Evolutionary conservation across 2,329 filamentous ascomycete genomes (phyloP).

Genomic region (Diaporthe ilicicola): DNA sequence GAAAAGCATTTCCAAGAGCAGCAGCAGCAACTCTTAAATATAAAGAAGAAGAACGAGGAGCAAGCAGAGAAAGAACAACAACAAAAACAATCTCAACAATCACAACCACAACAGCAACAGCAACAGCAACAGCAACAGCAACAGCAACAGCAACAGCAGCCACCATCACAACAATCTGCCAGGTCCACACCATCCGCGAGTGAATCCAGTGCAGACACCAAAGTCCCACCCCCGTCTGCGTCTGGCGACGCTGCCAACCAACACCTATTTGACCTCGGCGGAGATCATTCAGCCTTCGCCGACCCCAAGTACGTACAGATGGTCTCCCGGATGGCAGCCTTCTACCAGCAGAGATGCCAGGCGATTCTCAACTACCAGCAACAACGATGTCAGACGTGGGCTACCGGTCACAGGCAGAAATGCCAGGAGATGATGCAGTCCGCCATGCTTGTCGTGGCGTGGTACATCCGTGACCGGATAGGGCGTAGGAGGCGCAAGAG

Average conservation of each 20-base stretch:
- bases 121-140: conserved; percentile 27
- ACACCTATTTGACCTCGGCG: conserved; percentile 16
- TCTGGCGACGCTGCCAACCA: conserved; percentile 23
- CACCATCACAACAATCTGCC: conserved; percentile 7
- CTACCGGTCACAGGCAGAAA: conserved; percentile 54
- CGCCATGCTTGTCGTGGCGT: conserved; percentile 58
- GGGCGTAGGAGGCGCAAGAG: conserved; percentile 50
- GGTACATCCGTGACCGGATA: conserved; percentile 59
- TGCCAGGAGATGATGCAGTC: conserved; percentile 59
- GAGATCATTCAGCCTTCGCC: conserved; percentile 26
- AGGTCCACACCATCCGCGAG: conserved; percentile 26
- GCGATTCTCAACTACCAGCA: conserved; percentile 57
- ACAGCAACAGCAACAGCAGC: conserved; percentile 19
- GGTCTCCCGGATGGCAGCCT: conserved; percentile 56
- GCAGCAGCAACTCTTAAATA: conserved; percentile 18
- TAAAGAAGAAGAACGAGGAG: conserved; percentile 9
- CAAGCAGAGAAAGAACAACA: conserved; percentile 25
- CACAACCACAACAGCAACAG: conserved; percentile 22
- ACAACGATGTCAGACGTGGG: conserved; percentile 58
- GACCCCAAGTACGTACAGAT: conserved; percentile 55
- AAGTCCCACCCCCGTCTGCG: conserved; percentile 21
- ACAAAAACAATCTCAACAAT: conserved; percentile 28
- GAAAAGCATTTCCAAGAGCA: conserved; percentile 32
- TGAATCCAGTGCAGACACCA: conserved; percentile 26
- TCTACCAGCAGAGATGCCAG: conserved; percentile 58